Evolutionary conservation across 2,329 filamentous ascomycete species (phyloP).

Genomic region (Colletotrichum melonis): DNA sequence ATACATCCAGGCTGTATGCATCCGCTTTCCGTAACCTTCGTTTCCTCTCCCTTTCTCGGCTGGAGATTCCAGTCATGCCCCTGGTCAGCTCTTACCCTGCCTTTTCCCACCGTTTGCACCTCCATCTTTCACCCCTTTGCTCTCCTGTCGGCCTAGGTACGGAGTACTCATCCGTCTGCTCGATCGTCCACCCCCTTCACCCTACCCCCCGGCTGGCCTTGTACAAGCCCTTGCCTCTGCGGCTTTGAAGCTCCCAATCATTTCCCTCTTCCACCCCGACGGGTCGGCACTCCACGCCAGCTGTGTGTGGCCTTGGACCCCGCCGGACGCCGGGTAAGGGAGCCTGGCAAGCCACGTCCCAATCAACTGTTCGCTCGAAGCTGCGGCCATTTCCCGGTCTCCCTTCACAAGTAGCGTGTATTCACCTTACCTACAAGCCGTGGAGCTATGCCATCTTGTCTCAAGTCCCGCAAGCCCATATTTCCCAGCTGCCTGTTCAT

Average conservation of each 20-base stretch:
- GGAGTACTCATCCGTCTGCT: conserved; percentile 16
- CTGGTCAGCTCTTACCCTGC: conserved; percentile 30
- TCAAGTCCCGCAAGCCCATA: conserved; percentile 30
- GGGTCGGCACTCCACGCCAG: conserved; percentile 36
- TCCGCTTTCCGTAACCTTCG: conserved; percentile 32
- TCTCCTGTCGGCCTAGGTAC: background rate
- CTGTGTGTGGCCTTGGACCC: conserved; percentile 26
- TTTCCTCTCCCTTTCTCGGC: conserved; percentile 34
- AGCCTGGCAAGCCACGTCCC: conserved; percentile 23
- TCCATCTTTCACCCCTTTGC: conserved; percentile 13
- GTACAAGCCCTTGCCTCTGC: conserved; percentile 27
- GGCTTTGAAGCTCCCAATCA: conserved; percentile 34
- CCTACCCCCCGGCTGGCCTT: conserved; percentile 11
- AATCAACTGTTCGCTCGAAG: conserved; percentile 24
- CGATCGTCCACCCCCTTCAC: conserved; percentile 7
- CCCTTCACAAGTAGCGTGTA: conserved; percentile 24
- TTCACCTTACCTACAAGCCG: conserved; percentile 22
- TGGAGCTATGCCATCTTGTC: conserved; percentile 25
- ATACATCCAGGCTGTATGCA: conserved; percentile 31
- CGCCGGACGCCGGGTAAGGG: conserved; percentile 29
- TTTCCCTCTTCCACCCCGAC: conserved; percentile 34
- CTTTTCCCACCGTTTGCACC: conserved; percentile 34
- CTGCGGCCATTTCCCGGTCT: conserved; percentile 27
- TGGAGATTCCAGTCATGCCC: conserved; percentile 34
- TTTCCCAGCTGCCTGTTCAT: conserved; percentile 31